phyloP scores from a whole-genome alignment of 164 flowering plant species.

The Tetrastigma voinierianum region DNA sequence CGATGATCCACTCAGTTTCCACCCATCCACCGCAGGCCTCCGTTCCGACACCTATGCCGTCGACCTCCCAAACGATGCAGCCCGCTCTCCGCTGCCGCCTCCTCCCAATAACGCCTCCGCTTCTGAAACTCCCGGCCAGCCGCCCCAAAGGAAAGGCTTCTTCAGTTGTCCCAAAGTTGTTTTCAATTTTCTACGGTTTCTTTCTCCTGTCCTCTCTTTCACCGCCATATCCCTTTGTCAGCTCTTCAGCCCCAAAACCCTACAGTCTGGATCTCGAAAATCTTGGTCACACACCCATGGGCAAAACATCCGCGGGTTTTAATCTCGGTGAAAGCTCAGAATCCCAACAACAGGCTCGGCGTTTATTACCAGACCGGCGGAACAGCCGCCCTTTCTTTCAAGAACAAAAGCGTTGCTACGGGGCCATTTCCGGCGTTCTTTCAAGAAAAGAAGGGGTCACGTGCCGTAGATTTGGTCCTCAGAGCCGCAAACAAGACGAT shows the following conservation, averaged over 20 bases:
- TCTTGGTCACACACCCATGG: slow-evolving; percentile 12
- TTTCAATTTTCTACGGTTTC: slow-evolving; percentile 7
- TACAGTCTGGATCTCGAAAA: slow-evolving; percentile 20
- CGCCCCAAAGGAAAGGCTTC: too few relatives aligned
- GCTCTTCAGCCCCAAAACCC: slow-evolving; percentile 26
- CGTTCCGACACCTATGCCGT: too few relatives aligned
- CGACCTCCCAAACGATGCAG: too few relatives aligned
- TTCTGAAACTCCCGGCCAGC: too few relatives aligned
- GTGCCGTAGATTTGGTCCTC: slow-evolving; percentile 7
- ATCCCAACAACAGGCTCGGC: slow-evolving; percentile 22
- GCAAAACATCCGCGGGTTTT: slow-evolving; percentile 7
- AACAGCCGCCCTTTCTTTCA: slow-evolving; percentile 16
- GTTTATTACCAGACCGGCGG: slow-evolving; percentile 23
- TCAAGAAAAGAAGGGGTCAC: slow-evolving; percentile 2
- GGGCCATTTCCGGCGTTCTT: slow-evolving; percentile 20
- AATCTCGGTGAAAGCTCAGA: slow-evolving; percentile 23
- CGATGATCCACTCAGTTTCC: neutral
- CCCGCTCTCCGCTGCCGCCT: too few relatives aligned
- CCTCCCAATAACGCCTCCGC: too few relatives aligned
- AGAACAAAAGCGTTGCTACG: slow-evolving; percentile 21
- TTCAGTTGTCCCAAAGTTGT: neutral
- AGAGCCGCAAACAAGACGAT: slow-evolving; percentile 15
- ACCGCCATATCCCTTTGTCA: slow-evolving; percentile 13
- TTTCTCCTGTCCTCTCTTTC: slow-evolving; percentile 14
- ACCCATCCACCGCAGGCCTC: neutral